Evolutionary conservation across 495 filamentous ascomycete species (phyloP), one percentile per base, ranked within the genome.

Genomic region (Chaetomium fimeti): DNA sequence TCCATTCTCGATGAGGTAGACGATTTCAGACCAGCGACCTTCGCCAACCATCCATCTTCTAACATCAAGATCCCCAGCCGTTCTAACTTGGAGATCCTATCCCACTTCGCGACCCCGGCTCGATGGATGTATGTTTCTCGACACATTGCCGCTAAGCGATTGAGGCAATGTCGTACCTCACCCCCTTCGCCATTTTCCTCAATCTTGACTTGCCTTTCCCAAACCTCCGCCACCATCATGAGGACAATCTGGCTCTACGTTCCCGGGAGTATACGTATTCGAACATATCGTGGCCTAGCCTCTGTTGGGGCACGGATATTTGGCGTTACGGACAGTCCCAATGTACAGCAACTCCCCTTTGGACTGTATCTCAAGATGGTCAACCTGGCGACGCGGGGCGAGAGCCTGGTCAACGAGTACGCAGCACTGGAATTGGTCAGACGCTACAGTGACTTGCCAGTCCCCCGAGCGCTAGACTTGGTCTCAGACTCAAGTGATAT

Each of bases 381-480:
- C 20, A 24, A 1, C 38, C 4, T 42, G 54, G 38, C 56, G 28
- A 36, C 32, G 3, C 24, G n/a, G 9, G 38, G 16, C 16, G 56
- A 20, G 3, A 20, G 56, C 24, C 56, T 32, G 56, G 56, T n/a
- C 5, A 58, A 58, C 25, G 56, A 58, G 40, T 15, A 58, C 25
- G 40, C 3, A 11, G 16, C 40, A 2, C 12, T 58, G 56, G 24
- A 47, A 47, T 16, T 47, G 40, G 40, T 45, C n/a, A 22, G 40
- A 47, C 38, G 24, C 25, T 40, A 58, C 12, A 58, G 40, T 15
- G 5, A 47, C 38, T 2, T 58, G 0, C 12, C 56, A 1, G 56
- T 58, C 25, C 56, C 56, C 11, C 56, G 25, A 24, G 2, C 40
- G 5, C 42, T 58, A 7, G 56, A 58, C 15, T 25, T 58, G 15